Percentiles rank a stretch among this genome's conserved stretches.
These are phyloP conservation scores for Casuarina cunninghamiana DNA, from an alignment of 306 rosid genomes.

Conservation along the genomic window DNA sequence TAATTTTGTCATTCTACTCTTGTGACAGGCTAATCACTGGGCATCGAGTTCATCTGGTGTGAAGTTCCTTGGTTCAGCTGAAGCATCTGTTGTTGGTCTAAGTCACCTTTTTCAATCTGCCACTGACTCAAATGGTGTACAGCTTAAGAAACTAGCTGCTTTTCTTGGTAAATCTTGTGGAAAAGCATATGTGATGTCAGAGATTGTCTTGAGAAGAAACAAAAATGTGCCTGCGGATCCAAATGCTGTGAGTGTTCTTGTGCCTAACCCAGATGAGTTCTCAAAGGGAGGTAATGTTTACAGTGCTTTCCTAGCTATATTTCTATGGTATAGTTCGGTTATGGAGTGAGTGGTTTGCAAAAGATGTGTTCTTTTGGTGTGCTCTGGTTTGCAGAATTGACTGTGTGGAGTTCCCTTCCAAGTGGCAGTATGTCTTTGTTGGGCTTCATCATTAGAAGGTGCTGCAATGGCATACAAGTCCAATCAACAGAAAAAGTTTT, in stretches of 20 bases:
- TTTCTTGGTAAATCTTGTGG: constrained; percentile 51
- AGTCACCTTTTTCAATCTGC: constrained; percentile 63
- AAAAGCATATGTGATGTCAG: constrained; percentile 35
- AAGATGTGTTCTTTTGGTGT: background rate
- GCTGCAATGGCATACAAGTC: background rate
- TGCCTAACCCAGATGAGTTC: constrained; percentile 46
- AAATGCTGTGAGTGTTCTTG: constrained; percentile 72
- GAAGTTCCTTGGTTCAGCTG: constrained; percentile 63
- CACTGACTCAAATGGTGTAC: constrained; percentile 58
- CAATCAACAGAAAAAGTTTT: background rate
- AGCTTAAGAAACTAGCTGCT: constrained; percentile 60
- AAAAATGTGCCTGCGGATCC: constrained; percentile 59
- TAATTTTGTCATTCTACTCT: constrained; percentile 28
- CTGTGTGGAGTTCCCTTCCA: background rate
- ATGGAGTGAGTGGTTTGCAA: background rate
- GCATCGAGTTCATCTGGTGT: constrained; percentile 32
- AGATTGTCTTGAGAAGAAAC: constrained; percentile 63
- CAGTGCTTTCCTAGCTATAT: constrained; percentile 18
- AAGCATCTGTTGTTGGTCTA: constrained; percentile 73
- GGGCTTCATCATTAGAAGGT: background rate
- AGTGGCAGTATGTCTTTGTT: background rate
- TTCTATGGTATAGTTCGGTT: background rate
- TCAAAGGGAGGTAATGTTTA: constrained; percentile 55
- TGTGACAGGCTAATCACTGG: constrained; percentile 32
- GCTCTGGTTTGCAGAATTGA: background rate